Conservation (phyloP, 2,329 filamentous ascomycete genomes). For the Dactylonectria macrodidyma region DNA sequence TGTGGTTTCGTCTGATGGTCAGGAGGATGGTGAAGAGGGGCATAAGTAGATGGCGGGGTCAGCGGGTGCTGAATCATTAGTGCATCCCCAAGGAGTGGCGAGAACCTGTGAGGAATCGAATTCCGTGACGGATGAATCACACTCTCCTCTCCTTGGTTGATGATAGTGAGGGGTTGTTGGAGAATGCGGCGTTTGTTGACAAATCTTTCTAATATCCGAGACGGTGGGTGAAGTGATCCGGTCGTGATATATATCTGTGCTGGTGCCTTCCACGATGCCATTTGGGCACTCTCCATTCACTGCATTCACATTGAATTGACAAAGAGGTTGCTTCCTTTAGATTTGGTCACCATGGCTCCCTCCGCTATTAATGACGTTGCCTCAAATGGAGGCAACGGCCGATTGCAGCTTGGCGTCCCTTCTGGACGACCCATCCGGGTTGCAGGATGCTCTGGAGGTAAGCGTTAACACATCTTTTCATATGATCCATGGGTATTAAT, state of each 20-base stretch:
- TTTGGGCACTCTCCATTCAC: not conserved
- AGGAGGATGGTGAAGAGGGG: constrained; percentile 7
- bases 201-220: not conserved
- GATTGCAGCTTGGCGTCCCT: constrained; percentile 33
- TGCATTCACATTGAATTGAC: not conserved
- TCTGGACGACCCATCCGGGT: constrained; percentile 46
- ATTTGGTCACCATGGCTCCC: constrained; percentile 35
- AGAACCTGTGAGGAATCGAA: constrained; percentile 16
- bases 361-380: constrained; percentile 27
- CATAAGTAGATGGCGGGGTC: constrained; percentile 13
- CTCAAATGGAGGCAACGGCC: constrained; percentile 27
- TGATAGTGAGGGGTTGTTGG: constrained; percentile 11
- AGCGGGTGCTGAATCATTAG: constrained; percentile 36
- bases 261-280: not conserved
- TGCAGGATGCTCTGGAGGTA: constrained; percentile 49
- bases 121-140: constrained; percentile 13
- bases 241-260: constrained; percentile 15
- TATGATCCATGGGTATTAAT: not conserved
- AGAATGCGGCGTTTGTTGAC: constrained; percentile 1
- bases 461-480: not conserved
- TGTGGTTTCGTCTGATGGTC: not conserved
- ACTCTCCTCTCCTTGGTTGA: not conserved
- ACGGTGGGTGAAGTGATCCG: constrained; percentile 23
- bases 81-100: constrained; percentile 15
- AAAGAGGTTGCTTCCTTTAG: not conserved